Percentiles rank a stretch among this genome's conserved stretches.
Conservation (phyloP, 179 eudicot species). For the Silene vulgaris region DNA sequence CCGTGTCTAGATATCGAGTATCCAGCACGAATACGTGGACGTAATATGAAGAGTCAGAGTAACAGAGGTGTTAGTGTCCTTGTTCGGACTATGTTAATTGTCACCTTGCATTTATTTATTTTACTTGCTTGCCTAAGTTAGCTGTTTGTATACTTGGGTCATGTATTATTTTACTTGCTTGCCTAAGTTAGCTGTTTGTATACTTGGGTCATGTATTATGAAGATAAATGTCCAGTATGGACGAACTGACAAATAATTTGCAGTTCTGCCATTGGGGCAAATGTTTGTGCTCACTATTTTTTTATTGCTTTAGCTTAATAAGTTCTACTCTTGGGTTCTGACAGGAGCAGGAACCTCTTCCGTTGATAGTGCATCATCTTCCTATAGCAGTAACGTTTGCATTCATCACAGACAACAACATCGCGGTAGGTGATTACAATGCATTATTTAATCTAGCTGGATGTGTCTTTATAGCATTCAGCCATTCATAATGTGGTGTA, state of each 20-base stretch:
- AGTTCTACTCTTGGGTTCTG: slow-evolving; percentile 5
- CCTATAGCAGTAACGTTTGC: slow-evolving; percentile 92
- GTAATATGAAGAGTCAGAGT: no score
- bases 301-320: slow-evolving; percentile 8
- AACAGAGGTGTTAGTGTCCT: neutral
- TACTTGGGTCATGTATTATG: neutral
- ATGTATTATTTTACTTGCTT: neutral
- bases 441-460: slow-evolving; percentile 6
- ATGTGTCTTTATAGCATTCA: neutral
- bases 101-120: neutral
- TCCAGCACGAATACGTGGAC: no score
- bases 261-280: neutral
- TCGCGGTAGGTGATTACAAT: slow-evolving; percentile 40
- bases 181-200: neutral
- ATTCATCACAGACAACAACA: slow-evolving; percentile 57
- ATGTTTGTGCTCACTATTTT: neutral
- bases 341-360: slow-evolving; percentile 78
- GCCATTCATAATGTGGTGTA: neutral
- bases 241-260: neutral
- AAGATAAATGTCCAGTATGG: neutral
- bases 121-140: neutral
- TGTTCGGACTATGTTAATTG: neutral
- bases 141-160: neutral
- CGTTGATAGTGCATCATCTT: slow-evolving; percentile 81
- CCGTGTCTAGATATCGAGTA: no score